Percentiles rank a stretch among this genome's conserved stretches.
These are phyloP conservation scores for Rhodocollybia butyracea DNA, from an alignment of 768 basidiomycete species.

Conservation along the genomic window DNA sequence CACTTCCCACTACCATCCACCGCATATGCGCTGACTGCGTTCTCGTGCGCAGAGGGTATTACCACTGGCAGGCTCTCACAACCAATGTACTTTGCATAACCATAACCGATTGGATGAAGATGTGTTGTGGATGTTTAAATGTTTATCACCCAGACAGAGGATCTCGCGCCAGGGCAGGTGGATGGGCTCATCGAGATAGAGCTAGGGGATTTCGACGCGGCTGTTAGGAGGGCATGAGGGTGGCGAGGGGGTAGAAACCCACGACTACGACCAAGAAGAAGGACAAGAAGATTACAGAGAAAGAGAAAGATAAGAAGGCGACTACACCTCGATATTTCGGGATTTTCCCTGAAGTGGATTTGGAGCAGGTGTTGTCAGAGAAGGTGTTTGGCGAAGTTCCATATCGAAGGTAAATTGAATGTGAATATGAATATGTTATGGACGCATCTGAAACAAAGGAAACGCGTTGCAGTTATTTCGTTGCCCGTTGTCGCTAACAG, in stretches of 20 bases:
- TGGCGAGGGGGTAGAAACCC: slow-evolving; percentile 29
- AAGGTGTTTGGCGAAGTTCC: slow-evolving; percentile 26
- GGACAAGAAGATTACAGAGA: slow-evolving; percentile 35
- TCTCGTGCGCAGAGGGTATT: slow-evolving; percentile 70
- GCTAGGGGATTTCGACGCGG: slow-evolving; percentile 46
- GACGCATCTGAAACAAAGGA: slow-evolving; percentile 36
- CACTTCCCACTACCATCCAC: slow-evolving; percentile 55
- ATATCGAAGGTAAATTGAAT: slow-evolving; percentile 17
- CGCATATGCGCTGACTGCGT: slow-evolving; percentile 80
- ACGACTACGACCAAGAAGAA: slow-evolving; percentile 41
- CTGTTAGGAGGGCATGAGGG: slow-evolving; percentile 57
- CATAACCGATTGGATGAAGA: slow-evolving; percentile 61
- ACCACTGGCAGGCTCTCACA: slow-evolving; percentile 81
- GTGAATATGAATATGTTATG: slow-evolving; percentile 57
- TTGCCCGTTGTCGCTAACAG: slow-evolving; percentile 69
- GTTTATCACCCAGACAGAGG: slow-evolving; percentile 67
- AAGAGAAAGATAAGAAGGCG: too few relatives aligned
- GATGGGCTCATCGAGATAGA: slow-evolving; percentile 70
- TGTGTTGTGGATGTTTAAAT: slow-evolving; percentile 75
- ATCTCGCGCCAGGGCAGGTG: slow-evolving; percentile 60
- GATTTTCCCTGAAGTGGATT: slow-evolving; percentile 69
- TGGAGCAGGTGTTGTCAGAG: slow-evolving; percentile 43
- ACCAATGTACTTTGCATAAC: slow-evolving; percentile 47
- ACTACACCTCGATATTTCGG: slow-evolving; percentile 76
- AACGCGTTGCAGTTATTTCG: too few relatives aligned